Base-by-base conservation (phyloP, 2,329 filamentous ascomycete species). In the Immersiporthe knoxdaviesiana region DNA sequence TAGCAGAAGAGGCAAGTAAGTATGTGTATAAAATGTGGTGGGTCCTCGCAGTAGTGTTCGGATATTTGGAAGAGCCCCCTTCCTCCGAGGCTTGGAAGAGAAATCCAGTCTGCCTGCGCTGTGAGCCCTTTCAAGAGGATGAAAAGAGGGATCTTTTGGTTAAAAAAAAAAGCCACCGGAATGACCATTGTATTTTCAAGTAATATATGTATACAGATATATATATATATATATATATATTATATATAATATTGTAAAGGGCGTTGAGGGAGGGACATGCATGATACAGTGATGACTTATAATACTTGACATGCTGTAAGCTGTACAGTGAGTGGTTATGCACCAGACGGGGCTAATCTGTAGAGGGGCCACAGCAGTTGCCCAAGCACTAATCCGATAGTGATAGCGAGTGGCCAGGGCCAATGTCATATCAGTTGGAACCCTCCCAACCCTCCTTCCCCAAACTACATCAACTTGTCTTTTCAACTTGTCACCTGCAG, bases 121-220 rank as follows among this genome's bases (percentile, higher is more conserved):
- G 44, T n/a, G 44, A n/a, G 21, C 21, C 44, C n/a, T n/a, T 7
- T 47, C 41, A 21, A 44, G 41, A 44, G 6, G 44, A 10, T 11
- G 44, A 4, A n/a, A 3, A n/a, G 21, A n/a, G 21, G 44, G 18
- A 21, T 21, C 1, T n/a, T n/a, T 0, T 2, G 1, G 7, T n/a
- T 7, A 1, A 10, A 47, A 6, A 16, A 47, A 2, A 2, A 6
- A 11, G 44, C 44, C 21, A 21, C 7, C 21, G 44, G 7, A n/a
- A 7, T n/a, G 44, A 3, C 21, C 21, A 47, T 47, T 47, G 18
- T 6, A 4, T 4, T 1, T 44, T 2, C 41, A 21, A 44, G 41
- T 18, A 44, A 44, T 7, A 44, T 44, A n/a, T n/a, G n/a, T n/a
- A n/a, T n/a, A n/a, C n/a, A n/a, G n/a, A n/a, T n/a, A n/a, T n/a